These are phyloP conservation scores for Ascochyta clinopodiicola DNA, from an alignment of 2,329 filamentous ascomycete species.

Conservation along the genomic window DNA sequence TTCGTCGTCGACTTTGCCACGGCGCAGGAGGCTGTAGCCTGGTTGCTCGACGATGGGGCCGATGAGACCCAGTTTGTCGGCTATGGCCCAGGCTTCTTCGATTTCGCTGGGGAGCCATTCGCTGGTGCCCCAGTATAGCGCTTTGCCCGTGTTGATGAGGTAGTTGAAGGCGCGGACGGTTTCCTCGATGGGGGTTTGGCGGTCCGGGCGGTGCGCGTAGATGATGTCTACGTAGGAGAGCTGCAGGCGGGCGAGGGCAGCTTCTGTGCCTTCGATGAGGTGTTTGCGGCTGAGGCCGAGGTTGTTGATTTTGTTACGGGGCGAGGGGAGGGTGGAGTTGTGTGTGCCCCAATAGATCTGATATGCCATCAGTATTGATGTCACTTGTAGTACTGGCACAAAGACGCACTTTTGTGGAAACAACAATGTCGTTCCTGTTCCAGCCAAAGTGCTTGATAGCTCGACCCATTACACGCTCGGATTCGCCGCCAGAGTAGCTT, in stretches of 20 bases:
- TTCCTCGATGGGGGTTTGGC: slow-evolving; percentile 73
- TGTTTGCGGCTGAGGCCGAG: slow-evolving; percentile 73
- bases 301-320: slow-evolving; percentile 70
- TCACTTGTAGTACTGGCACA: neutral
- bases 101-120: slow-evolving; percentile 68
- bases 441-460: slow-evolving; percentile 65
- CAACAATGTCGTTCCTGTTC: slow-evolving; percentile 64
- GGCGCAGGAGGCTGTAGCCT: slow-evolving; percentile 65
- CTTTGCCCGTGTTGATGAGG: slow-evolving; percentile 70
- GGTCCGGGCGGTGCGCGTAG: slow-evolving; percentile 73
- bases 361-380: neutral
- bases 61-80: slow-evolving; percentile 65
- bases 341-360: slow-evolving; percentile 70
- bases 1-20: slow-evolving; percentile 65
- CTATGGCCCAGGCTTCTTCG: slow-evolving; percentile 64
- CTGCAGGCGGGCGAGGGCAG: slow-evolving; percentile 63
- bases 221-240: slow-evolving; percentile 73
- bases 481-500: slow-evolving; percentile 60
- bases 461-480: slow-evolving; percentile 62
- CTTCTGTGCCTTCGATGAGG: slow-evolving; percentile 70
- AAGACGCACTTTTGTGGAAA: slow-evolving; percentile 61
- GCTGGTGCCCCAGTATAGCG: slow-evolving; percentile 70
- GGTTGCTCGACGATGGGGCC: slow-evolving; percentile 61
- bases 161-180: slow-evolving; percentile 75
- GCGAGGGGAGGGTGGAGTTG: slow-evolving; percentile 50